Percentiles rank a stretch among this genome's conserved stretches.
phyloP scores from a whole-genome alignment of 1,284 basidiomycete genomes.

The Ganoderma leucocontextum region DNA sequence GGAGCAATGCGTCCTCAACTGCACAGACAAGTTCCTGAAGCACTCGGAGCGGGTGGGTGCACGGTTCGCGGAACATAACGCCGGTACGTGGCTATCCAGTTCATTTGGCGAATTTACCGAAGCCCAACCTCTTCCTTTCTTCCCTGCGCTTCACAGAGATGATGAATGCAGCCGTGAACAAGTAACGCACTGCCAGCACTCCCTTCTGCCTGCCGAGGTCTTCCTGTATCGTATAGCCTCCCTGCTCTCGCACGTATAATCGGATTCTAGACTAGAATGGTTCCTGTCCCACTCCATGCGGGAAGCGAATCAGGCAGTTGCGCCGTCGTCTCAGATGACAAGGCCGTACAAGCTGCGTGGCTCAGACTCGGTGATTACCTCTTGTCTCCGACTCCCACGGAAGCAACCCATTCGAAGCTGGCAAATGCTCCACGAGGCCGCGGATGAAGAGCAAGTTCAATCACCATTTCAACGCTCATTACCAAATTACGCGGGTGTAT shows the following conservation, averaged over 20 bases:
- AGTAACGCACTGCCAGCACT: slow-evolving; percentile 15
- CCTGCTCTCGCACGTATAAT: slow-evolving; percentile 29
- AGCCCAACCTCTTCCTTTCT: slow-evolving; percentile 7
- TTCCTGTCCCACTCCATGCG: not conserved
- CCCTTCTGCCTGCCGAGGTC: slow-evolving; percentile 1
- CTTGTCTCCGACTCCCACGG: slow-evolving; percentile 19
- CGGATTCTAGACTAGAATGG: slow-evolving; percentile 18
- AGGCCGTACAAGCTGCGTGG: slow-evolving; percentile 2
- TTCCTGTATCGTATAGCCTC: slow-evolving; percentile 27
- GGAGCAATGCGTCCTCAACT: slow-evolving; percentile 79
- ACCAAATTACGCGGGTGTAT: slow-evolving; percentile 12
- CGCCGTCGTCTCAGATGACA: slow-evolving; percentile 6
- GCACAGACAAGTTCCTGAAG: slow-evolving; percentile 95
- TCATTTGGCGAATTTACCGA: no score
- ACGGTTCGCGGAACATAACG: slow-evolving; percentile 90
- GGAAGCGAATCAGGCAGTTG: slow-evolving; percentile 2
- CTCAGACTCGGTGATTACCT: slow-evolving; percentile 6
- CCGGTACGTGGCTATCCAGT: slow-evolving; percentile 62
- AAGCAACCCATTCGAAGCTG: slow-evolving; percentile 1
- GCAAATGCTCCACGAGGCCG: not conserved
- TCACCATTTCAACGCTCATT: slow-evolving; percentile 1
- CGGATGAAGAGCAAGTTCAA: not conserved
- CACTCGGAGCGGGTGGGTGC: slow-evolving; percentile 95
- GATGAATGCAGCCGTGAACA: slow-evolving; percentile 38
- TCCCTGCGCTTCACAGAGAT: slow-evolving; percentile 38